Percentiles rank a stretch among this genome's conserved stretches.
These are phyloP conservation scores for Spathaspora girioi DNA, from an alignment of 805 yeast species.

Conservation along the genomic window DNA sequence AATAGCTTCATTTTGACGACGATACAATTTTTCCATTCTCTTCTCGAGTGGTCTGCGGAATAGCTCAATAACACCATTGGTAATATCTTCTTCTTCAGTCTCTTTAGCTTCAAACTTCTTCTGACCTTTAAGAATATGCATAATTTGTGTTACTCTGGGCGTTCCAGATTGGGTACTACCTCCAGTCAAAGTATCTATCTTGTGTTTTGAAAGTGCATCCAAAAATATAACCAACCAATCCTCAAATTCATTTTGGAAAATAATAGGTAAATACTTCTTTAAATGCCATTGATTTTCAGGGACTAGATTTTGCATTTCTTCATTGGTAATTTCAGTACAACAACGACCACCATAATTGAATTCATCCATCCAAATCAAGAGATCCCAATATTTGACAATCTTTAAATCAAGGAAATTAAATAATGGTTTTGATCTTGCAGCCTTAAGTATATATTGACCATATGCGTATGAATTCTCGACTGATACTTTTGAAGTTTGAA, in stretches of 20 bases:
- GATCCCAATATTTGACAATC: constrained; percentile 83
- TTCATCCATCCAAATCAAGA: constrained; percentile 93
- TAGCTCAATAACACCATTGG: constrained; percentile 47
- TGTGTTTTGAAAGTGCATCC: constrained; percentile 58
- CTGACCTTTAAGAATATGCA: constrained; percentile 47
- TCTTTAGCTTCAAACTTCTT: constrained; percentile 30
- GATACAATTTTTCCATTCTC: constrained; percentile 61
- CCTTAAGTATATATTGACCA: constrained; percentile 76
- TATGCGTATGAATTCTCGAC: constrained; percentile 90
- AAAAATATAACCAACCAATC: constrained; percentile 81
- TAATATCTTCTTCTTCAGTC: constrained; percentile 27
- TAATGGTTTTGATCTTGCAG: constrained; percentile 74
- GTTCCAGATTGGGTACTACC: constrained; percentile 38
- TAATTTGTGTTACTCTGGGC: constrained; percentile 68
- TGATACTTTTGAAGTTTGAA: constrained; percentile 69
- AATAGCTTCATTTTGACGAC: constrained; percentile 70
- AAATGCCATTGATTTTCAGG: constrained; percentile 77
- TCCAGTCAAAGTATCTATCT: constrained; percentile 39
- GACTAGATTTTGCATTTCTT: constrained; percentile 40
- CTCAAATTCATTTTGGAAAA: constrained; percentile 78
- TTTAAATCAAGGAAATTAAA: constrained; percentile 77
- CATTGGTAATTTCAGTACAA: constrained; percentile 43
- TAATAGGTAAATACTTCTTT: constrained; percentile 64
- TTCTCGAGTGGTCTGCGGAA: constrained; percentile 63
- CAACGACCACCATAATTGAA: constrained; percentile 78